Evolutionary conservation across 768 basidiomycete species (phyloP), one percentile per base, ranked within the genome.

Genomic region (Lentinus brumalis): DNA sequence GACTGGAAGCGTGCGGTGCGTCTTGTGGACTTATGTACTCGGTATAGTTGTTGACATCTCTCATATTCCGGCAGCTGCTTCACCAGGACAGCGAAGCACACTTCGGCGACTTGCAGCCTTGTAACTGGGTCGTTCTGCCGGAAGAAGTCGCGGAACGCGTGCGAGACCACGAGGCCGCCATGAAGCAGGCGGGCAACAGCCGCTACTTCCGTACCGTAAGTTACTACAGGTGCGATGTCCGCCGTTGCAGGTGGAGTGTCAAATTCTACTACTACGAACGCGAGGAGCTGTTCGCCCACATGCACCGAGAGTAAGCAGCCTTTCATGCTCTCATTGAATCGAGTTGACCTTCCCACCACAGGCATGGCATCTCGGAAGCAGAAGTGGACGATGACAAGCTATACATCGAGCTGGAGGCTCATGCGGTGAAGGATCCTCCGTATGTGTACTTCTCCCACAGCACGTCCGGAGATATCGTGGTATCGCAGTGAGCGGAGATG

Each of bases 1-100:
- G 46, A 55, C 35, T 60, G 53, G 47, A 45, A 47, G 15, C 46
- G 52, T 11, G 59, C 53, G 39, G 59, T 60, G 12, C 39, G 52
- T 35, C 21, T 4, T n/a, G 2, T 15, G 21, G 21, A 26, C 21
- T 26, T 26, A 26, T 26, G 21, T 26, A 26, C 21, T 26, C 21
- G 21, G 21, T 26, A 26, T 26, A 26, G 21, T 26, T 26, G 21
- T 26, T 26, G 21, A 26, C 21, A 26, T 26, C 21, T 26, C 21
- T 26, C 1, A 26, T 26, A 26, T 26, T 26, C 21, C 21, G 21
- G 21, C 15, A 60, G 59, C 32, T 60, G 10, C 1, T 21, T 12
- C 59, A 60, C 32, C 39, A 55, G 15, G 53, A 46, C 12, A 18
- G 30, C 26, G 16, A 26, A 10, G 2, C 5, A 21, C 57, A 58